These are phyloP conservation scores for Quercus bicolor DNA, from an alignment of 306 rosid species.

Conservation along the genomic window DNA sequence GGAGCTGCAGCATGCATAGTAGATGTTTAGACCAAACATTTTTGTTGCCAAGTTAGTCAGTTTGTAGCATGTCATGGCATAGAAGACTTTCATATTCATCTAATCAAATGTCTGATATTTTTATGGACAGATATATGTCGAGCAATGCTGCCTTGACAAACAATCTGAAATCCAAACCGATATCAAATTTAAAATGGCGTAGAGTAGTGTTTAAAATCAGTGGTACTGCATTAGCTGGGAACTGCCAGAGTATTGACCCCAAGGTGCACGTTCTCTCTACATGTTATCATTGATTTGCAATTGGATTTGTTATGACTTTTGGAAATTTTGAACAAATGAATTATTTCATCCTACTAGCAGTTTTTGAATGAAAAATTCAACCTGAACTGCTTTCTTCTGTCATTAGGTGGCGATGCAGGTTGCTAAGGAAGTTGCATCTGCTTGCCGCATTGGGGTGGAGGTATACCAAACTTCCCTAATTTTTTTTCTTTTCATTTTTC, in stretches of 20 bases:
- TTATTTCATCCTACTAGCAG: conserved; percentile 17
- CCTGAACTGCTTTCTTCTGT: conserved; percentile 34
- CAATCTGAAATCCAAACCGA: conserved; percentile 24
- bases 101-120: not conserved
- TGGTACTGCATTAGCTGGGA: conserved; percentile 46
- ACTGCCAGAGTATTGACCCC: conserved; percentile 44
- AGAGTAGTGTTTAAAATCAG: conserved; percentile 47
- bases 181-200: conserved; percentile 35
- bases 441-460: conserved; percentile 40
- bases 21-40: not conserved
- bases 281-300: not conserved
- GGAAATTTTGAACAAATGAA: conserved; percentile 18
- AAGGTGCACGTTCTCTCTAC: conserved; percentile 30
- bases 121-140: conserved; percentile 26
- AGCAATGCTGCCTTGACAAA: conserved; percentile 21
- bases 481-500: no score
- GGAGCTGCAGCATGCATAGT: not conserved
- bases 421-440: conserved; percentile 47
- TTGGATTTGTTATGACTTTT: not conserved
- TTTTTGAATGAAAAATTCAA: conserved; percentile 27
- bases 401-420: conserved; percentile 47
- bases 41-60: not conserved
- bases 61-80: not conserved
- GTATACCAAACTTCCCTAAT: conserved; percentile 8
- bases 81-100: not conserved